These are phyloP conservation scores for Yarrowia sp. DNA, from an alignment of 805 yeast genomes.

Conservation along the genomic window DNA sequence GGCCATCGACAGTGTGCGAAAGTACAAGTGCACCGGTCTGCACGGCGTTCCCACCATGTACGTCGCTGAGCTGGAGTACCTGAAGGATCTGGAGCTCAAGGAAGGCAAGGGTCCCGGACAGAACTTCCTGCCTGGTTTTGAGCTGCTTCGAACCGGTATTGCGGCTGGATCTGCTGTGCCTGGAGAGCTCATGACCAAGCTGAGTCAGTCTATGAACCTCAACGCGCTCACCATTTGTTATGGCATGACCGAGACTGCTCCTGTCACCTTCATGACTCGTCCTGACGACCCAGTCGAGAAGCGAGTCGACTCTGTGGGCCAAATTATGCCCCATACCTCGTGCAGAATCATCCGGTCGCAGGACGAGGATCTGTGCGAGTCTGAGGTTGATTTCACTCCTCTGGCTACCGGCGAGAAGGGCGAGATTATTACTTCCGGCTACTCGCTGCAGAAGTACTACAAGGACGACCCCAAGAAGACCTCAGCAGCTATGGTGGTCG, in stretches of 20 bases:
- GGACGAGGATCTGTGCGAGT: constrained; percentile 26
- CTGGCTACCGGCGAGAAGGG: constrained; percentile 33
- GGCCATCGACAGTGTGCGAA: constrained; percentile 31
- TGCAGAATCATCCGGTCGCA: constrained; percentile 31
- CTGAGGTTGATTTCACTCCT: constrained; percentile 28
- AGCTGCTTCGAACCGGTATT: constrained; percentile 35
- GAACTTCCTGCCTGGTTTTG: constrained; percentile 28
- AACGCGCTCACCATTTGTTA: constrained; percentile 35
- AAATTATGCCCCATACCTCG: constrained; percentile 35
- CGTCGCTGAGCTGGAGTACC: constrained; percentile 34
- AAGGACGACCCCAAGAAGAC: constrained; percentile 33
- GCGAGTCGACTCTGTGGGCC: constrained; percentile 34
- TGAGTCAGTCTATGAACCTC: constrained; percentile 30
- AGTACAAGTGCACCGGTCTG: constrained; percentile 33
- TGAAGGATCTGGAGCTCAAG: constrained; percentile 27
- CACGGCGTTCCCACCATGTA: constrained; percentile 39
- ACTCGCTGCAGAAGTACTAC: constrained; percentile 33
- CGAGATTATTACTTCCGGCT: constrained; percentile 36
- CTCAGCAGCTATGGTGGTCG: constrained; percentile 32
- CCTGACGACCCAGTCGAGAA: constrained; percentile 33
- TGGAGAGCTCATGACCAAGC: constrained; percentile 33
- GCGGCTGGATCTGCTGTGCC: constrained; percentile 39
- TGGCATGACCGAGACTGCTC: constrained; percentile 38
- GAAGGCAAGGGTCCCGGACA: constrained; percentile 24
- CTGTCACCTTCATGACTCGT: constrained; percentile 36